Evolutionary conservation across 257 asterid species (phyloP).

Genomic region (Ilex aquifolium): DNA sequence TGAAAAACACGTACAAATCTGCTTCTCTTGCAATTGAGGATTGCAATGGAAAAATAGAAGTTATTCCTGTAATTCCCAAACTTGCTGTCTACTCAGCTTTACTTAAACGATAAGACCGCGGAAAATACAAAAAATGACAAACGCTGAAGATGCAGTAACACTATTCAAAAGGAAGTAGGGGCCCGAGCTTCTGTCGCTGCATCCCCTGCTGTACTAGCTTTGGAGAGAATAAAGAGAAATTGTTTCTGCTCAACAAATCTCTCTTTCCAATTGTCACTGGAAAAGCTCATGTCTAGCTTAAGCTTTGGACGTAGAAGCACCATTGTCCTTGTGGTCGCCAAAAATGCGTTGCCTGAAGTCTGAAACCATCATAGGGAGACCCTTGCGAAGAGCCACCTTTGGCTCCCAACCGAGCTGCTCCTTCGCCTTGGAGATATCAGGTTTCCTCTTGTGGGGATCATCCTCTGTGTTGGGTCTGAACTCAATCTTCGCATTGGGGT

Average conservation of each 20-base stretch:
- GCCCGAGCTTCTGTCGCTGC: not conserved
- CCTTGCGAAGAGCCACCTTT: constrained; percentile 69
- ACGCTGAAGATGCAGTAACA: no score
- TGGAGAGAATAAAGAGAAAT: no score
- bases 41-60: no score
- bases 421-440: constrained; percentile 84
- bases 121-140: no score
- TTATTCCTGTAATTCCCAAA: no score
- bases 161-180: not conserved
- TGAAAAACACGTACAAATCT: no score
- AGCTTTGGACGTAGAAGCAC: constrained; percentile 14
- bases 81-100: no score
- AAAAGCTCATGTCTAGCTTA: no score
- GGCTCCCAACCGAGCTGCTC: constrained; percentile 94
- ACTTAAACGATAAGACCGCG: no score
- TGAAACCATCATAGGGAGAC: constrained; percentile 89
- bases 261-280: no score
- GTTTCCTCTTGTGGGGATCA: constrained; percentile 97
- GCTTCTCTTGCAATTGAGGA: no score
- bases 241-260: no score
- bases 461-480: constrained; percentile 92
- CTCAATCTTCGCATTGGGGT: constrained; percentile 77
- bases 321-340: constrained; percentile 65
- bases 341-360: constrained; percentile 90
- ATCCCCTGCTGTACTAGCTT: not conserved